Evolutionary conservation across 306 rosid species (phyloP), one percentile per base, ranked within the genome.

Genomic region (Amphicarpaea edgeworthii): DNA sequence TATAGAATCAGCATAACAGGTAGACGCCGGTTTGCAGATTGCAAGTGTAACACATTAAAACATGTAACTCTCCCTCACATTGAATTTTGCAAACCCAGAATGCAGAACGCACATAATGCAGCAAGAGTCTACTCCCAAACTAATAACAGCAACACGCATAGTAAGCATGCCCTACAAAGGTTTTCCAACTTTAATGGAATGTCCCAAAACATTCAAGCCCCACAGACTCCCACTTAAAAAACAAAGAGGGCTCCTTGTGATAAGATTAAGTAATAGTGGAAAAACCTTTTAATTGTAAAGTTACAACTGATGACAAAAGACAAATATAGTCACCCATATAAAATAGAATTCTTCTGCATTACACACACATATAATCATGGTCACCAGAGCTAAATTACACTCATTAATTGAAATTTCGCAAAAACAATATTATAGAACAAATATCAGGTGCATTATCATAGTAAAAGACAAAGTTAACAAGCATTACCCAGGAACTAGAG

Each of bases 401-500:
- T 62, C 68, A 28, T 28, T 28, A 28, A 28, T 28, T 28, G 32
- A 2, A 28, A 28, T 28, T 28, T 28, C 32, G 3, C 32, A 28
- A 28, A 46, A 47, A 42, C 28, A 21, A 77, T 62, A 46, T 11
- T 41, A 77, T 46, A 51, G 51, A 55, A 57, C 40, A 53, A 12
- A 54, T 32, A 47, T 62, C 53, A 8, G 11, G 58, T 16, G 68
- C 55, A 60, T 37, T 54, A 53, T 10, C 46, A 72, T 66, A 76
- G 17, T 62, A 70, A 40, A 74, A 32, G 59, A 72, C 20, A 72
- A 59, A 45, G 71, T 62, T 64, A 24, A 73, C 42, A 63, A 77
- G 46, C 3, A 74, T 82, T 90, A 95, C 99, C 99, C 99, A 11
- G 99, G 93, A 37, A 54, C 67, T 70, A 92, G 96, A 82, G 96